A percentile compares a stretch with the other conserved stretches of the same genome.
Conservation (phyloP, 2,329 filamentous ascomycete species). For the Lachnum nothofagi region DNA sequence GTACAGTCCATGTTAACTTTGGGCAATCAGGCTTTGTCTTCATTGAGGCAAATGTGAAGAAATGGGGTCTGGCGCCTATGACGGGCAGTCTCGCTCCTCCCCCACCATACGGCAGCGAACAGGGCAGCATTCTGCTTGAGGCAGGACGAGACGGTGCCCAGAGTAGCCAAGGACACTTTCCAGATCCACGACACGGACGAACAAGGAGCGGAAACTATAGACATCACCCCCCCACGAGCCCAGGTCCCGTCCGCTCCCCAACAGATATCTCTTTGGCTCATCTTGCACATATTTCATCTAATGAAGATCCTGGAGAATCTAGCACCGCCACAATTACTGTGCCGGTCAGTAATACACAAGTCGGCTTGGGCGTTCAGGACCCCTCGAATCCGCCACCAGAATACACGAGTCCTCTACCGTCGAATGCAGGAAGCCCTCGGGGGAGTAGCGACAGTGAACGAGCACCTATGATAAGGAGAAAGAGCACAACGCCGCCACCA, state of each 20-base stretch:
- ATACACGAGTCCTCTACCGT: conserved; percentile 62
- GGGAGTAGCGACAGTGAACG: conserved; percentile 51
- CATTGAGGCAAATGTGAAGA: conserved; percentile 99
- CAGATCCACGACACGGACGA: conserved; percentile 56
- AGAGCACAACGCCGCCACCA: conserved; percentile 29
- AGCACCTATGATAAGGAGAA: conserved; percentile 43
- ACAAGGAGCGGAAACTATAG: conserved; percentile 75
- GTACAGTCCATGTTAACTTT: conserved; percentile 92
- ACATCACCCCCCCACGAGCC: conserved; percentile 68
- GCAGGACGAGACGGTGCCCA: conserved; percentile 56
- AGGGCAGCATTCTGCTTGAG: conserved; percentile 91
- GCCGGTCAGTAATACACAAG: conserved; percentile 16
- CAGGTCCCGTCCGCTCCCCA: conserved; percentile 82
- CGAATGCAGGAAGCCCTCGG: conserved; percentile 50
- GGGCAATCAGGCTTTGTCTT: conserved; percentile 98
- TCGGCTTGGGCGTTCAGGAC: conserved; percentile 34
- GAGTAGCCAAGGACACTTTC: conserved; percentile 43
- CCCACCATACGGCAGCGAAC: conserved; percentile 93
- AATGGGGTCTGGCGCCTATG: conserved; percentile 96
- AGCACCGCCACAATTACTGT: conserved; percentile 34
- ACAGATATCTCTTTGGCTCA: conserved; percentile 94
- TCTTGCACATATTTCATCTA: conserved; percentile 64
- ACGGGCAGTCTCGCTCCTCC: conserved; percentile 91
- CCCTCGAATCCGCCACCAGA: conserved; percentile 64
- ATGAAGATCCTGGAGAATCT: conserved; percentile 58